Conservation (phyloP, 2,329 filamentous ascomycete species). For the Rutstroemia sp. region DNA sequence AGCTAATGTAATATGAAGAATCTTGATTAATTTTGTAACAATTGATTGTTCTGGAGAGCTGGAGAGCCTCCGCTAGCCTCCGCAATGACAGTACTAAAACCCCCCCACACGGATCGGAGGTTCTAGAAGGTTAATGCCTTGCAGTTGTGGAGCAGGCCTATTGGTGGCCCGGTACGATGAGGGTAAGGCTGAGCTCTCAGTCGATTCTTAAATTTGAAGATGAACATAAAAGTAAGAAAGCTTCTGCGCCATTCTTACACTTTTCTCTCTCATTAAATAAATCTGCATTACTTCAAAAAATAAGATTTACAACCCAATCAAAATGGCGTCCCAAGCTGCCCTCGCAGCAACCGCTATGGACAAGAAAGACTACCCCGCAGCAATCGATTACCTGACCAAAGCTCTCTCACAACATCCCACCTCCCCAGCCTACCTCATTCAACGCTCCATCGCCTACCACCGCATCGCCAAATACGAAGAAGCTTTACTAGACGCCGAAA, state of each 20-base stretch:
- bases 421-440: conserved; percentile 74
- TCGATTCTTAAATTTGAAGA: too few relatives aligned
- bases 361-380: conserved; percentile 55
- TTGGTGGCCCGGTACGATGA: too few relatives aligned
- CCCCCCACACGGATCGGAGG: too few relatives aligned
- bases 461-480: conserved; percentile 52
- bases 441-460: conserved; percentile 72
- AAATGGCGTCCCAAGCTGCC: conserved; percentile 43
- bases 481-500: conserved; percentile 64
- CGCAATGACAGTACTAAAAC: too few relatives aligned
- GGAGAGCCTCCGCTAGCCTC: too few relatives aligned
- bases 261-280: too few relatives aligned
- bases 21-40: neutral
- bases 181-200: too few relatives aligned
- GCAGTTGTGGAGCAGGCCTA: too few relatives aligned
- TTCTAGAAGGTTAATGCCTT: too few relatives aligned
- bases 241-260: too few relatives aligned
- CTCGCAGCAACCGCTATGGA: conserved; percentile 54
- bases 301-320: neutral
- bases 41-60: too few relatives aligned
- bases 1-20: neutral
- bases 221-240: too few relatives aligned
- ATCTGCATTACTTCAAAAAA: neutral
- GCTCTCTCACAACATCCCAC: conserved; percentile 59
- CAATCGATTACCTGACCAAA: conserved; percentile 59